Conservation (phyloP, 331 rosid species). For the Prunus yedoensis region DNA sequence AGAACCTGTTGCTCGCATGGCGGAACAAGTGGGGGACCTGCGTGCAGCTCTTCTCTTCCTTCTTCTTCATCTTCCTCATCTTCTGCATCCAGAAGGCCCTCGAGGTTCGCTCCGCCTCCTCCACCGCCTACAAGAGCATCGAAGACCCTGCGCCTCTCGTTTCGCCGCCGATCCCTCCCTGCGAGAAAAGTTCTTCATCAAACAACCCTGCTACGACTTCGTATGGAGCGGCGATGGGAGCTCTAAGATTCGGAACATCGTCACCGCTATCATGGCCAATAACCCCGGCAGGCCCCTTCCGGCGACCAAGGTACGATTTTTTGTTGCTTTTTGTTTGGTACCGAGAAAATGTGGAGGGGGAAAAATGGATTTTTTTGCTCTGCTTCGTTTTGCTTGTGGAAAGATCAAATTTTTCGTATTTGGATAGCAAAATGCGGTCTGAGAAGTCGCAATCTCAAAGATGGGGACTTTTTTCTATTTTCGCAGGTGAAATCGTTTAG, state of each 20-base stretch:
- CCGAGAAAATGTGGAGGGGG: background rate
- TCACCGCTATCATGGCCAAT: constrained; percentile 51
- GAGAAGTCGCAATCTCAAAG: too few relatives aligned
- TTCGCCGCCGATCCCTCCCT: constrained; percentile 55
- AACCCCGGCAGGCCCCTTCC: constrained; percentile 74
- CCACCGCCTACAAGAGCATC: constrained; percentile 35
- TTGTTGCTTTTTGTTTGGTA: constrained; percentile 9
- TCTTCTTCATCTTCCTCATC: constrained; percentile 69
- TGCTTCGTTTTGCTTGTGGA: too few relatives aligned
- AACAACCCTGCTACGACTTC: constrained; percentile 71
- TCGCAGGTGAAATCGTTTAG: constrained; percentile 58
- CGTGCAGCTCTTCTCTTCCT: constrained; percentile 61
- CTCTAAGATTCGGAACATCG: constrained; percentile 41
- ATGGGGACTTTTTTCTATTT: background rate
- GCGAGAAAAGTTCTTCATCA: constrained; percentile 64
- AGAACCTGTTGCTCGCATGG: constrained; percentile 70
- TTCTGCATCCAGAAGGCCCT: constrained; percentile 62
- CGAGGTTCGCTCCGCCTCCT: constrained; percentile 28
- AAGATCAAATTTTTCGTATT: too few relatives aligned
- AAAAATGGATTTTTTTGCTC: background rate
- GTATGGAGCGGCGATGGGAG: constrained; percentile 70
- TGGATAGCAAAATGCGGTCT: too few relatives aligned
- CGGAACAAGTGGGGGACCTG: constrained; percentile 61
- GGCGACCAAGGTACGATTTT: constrained; percentile 34
- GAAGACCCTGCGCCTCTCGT: constrained; percentile 32